phyloP scores from a whole-genome alignment of 2,329 filamentous ascomycete species.

The Exophiala bonariae region DNA sequence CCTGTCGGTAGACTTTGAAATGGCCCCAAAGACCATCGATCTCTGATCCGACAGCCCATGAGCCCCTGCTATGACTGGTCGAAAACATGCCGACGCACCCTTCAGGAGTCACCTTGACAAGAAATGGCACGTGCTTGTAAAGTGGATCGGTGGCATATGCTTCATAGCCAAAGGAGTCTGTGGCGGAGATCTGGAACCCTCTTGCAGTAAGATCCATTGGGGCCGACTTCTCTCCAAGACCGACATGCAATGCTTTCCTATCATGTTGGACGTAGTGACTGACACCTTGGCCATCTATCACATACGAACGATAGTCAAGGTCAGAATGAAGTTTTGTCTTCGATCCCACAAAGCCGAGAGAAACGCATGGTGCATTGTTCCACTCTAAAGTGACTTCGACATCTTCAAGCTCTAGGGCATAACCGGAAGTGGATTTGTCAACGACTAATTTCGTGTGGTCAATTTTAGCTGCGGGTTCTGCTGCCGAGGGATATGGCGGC shows the following conservation, averaged over 20 bases:
- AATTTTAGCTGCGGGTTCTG: conserved; percentile 43
- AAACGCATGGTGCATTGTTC: conserved; percentile 58
- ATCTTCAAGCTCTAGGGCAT: conserved; percentile 48
- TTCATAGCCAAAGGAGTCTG: conserved; percentile 73
- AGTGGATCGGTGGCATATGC: conserved; percentile 69
- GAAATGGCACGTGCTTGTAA: conserved; percentile 73
- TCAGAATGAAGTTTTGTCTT: conserved; percentile 61
- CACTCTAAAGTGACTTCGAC: conserved; percentile 61
- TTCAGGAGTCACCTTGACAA: conserved; percentile 66
- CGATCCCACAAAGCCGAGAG: conserved; percentile 53
- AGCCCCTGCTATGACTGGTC: conserved; percentile 63
- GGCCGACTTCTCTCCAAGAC: conserved; percentile 70
- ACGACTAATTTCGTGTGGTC: conserved; percentile 32
- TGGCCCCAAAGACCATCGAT: conserved; percentile 75
- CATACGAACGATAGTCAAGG: conserved; percentile 65
- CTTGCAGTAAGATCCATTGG: conserved; percentile 71
- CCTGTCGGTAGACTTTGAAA: conserved; percentile 73
- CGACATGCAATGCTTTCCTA: conserved; percentile 64
- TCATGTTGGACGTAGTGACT: conserved; percentile 67
- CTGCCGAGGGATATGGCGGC: conserved; percentile 64
- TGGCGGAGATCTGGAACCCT: conserved; percentile 66
- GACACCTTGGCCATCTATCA: conserved; percentile 60
- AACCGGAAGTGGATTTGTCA: conserved; percentile 37
- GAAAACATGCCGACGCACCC: conserved; percentile 70
- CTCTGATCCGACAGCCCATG: conserved; percentile 68